A percentile compares a stretch with the other conserved stretches of the same genome.
These are phyloP conservation scores for Meyerozyma guilliermondii DNA, from an alignment of 1,139 yeast species.

Conservation along the genomic window DNA sequence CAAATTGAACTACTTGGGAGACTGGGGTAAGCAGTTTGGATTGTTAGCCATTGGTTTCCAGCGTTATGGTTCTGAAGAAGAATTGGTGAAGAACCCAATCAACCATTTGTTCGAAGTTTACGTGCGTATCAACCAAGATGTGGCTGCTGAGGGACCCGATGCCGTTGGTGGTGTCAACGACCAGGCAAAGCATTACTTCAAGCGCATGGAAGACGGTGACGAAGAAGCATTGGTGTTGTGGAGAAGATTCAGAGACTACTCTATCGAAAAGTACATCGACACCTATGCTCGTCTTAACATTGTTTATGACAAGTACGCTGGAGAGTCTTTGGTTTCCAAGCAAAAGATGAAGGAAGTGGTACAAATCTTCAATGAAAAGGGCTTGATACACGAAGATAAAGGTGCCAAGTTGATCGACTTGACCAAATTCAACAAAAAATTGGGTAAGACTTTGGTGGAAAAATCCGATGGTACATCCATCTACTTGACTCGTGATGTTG, in stretches of 20 bases:
- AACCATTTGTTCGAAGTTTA: constrained; percentile 93
- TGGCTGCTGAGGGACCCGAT: constrained; percentile 68
- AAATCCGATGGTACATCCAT: constrained; percentile 95
- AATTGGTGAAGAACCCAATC: constrained; percentile 74
- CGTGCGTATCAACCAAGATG: constrained; percentile 79
- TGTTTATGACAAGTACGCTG: constrained; percentile 81
- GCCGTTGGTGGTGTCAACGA: constrained; percentile 63
- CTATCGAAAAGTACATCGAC: constrained; percentile 78
- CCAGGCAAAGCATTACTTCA: constrained; percentile 84
- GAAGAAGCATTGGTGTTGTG: constrained; percentile 72
- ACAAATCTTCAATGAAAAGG: constrained; percentile 57
- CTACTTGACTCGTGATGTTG: constrained; percentile 94
- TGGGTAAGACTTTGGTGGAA: constrained; percentile 91
- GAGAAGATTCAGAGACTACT: constrained; percentile 84
- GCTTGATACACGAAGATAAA: constrained; percentile 76
- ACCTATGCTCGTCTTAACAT: constrained; percentile 93
- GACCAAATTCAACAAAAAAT: constrained; percentile 80
- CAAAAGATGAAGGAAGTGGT: constrained; percentile 68
- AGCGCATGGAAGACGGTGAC: constrained; percentile 92
- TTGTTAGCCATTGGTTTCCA: constrained; percentile 88
- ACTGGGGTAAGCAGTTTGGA: constrained; percentile 99
- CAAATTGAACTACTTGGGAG: constrained; percentile 93
- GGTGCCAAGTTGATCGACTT: constrained; percentile 91
- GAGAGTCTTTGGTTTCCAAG: constrained; percentile 90
- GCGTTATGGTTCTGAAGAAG: constrained; percentile 77